Evolutionary conservation across 2,329 filamentous ascomycete species (phyloP).

Genomic region (Phyllosticta citribraziliensis): DNA sequence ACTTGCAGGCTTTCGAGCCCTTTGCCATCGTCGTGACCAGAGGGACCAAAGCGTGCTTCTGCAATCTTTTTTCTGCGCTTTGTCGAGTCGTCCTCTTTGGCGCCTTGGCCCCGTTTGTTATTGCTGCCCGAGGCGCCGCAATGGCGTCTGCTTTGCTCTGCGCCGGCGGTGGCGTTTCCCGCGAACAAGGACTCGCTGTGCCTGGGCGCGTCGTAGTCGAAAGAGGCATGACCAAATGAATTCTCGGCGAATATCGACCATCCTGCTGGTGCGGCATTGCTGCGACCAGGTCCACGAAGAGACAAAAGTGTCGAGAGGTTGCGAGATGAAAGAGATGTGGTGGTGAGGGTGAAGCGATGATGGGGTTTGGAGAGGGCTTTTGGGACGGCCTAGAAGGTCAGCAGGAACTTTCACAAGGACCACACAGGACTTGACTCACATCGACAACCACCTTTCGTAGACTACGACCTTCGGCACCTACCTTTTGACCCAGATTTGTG

Average conservation of each 20-base stretch:
- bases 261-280: conserved; percentile 63
- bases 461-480: conserved; percentile 36
- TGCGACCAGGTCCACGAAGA: conserved; percentile 58
- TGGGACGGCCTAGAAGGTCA: conserved; percentile 50
- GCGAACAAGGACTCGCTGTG: background rate
- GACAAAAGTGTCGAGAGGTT: conserved; percentile 62
- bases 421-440: background rate
- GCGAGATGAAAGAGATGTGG: conserved; percentile 59
- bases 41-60: conserved; percentile 59
- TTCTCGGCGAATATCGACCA: conserved; percentile 72
- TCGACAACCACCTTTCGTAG: conserved; percentile 64
- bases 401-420: background rate
- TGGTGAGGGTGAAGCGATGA: conserved; percentile 58
- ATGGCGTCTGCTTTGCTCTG: background rate
- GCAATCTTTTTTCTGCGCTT: conserved; percentile 56
- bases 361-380: conserved; percentile 70
- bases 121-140: background rate
- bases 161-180: background rate
- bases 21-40: conserved; percentile 26
- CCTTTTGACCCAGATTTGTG: conserved; percentile 25
- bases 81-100: conserved; percentile 13
- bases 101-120: background rate
- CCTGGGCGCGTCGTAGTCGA: conserved; percentile 28
- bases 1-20: conserved; percentile 41
- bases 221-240: conserved; percentile 39